phyloP scores from a whole-genome alignment of 305 asterid species.

The Fraxinus paxiana region DNA sequence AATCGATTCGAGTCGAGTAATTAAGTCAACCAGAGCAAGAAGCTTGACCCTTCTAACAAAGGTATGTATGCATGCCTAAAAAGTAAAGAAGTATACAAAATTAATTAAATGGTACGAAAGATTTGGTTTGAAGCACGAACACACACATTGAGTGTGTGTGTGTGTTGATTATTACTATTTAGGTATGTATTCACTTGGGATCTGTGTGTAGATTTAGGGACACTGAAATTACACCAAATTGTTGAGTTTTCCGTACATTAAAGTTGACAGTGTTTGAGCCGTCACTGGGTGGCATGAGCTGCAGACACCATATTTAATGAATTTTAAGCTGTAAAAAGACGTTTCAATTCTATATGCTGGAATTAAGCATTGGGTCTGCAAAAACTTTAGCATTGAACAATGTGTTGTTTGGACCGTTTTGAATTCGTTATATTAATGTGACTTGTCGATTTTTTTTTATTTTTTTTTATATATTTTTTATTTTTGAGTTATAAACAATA shows the following conservation, averaged over 20 bases:
- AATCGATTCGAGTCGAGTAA: not conserved
- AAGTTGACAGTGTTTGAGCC: constrained; percentile 26
- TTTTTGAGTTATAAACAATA: not conserved
- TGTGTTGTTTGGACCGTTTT: constrained; percentile 20
- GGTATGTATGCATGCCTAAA: constrained; percentile 31
- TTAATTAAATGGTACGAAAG: constrained; percentile 32
- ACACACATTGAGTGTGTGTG: not conserved
- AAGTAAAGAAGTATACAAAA: constrained; percentile 16
- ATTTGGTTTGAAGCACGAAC: constrained; percentile 28
- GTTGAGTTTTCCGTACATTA: not conserved
- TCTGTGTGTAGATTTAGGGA: not conserved
- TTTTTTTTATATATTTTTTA: not conserved
- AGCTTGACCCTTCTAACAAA: not conserved
- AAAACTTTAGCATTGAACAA: constrained; percentile 14
- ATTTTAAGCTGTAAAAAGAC: constrained; percentile 12
- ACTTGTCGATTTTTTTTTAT: not conserved
- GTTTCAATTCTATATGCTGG: constrained; percentile 20
- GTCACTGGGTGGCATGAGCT: constrained; percentile 18
- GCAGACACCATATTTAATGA: constrained; percentile 16
- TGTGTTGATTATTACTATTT: not conserved
- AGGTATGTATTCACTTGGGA: not conserved
- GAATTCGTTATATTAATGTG: constrained; percentile 7
- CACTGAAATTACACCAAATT: constrained; percentile 26
- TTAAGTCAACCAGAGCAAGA: not conserved
- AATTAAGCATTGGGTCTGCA: constrained; percentile 17